phyloP scores from a whole-genome alignment of 1,284 basidiomycete species.

The Entoloma clypeatum region DNA sequence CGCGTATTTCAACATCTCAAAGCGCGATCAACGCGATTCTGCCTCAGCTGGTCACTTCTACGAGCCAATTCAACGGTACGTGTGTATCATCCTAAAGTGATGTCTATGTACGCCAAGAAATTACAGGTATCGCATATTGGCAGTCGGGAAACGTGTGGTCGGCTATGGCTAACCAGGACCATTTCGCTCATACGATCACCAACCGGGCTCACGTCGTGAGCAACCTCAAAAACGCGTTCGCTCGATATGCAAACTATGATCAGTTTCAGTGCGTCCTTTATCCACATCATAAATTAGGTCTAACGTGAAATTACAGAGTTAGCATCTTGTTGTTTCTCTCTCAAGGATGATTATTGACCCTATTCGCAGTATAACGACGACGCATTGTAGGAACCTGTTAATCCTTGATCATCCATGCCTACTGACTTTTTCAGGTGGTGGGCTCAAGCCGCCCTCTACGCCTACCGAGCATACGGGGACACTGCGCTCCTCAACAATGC shows the following conservation, averaged over 20 bases:
- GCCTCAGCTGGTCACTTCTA: slow-evolving; percentile 32
- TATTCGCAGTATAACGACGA: slow-evolving; percentile 41
- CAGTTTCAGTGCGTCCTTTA: slow-evolving; percentile 20
- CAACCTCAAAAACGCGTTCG: slow-evolving; percentile 40
- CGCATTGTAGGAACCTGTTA: slow-evolving; percentile 33
- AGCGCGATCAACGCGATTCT: slow-evolving; percentile 39
- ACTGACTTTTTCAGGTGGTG: slow-evolving; percentile 38
- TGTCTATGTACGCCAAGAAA: not conserved
- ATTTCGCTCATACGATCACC: slow-evolving; percentile 31
- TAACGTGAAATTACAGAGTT: slow-evolving; percentile 7
- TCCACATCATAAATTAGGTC: not conserved
- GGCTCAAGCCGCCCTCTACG: slow-evolving; percentile 48
- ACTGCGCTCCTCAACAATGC: slow-evolving; percentile 39
- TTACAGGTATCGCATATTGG: slow-evolving; percentile 45
- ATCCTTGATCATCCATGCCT: not conserved
- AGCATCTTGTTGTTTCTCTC: not conserved
- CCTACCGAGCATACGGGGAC: slow-evolving; percentile 43
- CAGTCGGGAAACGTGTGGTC: slow-evolving; percentile 47
- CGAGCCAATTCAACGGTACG: slow-evolving; percentile 39
- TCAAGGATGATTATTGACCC: not conserved
- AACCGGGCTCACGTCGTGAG: slow-evolving; percentile 36
- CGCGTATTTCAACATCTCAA: slow-evolving; percentile 38
- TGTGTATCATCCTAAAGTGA: not conserved
- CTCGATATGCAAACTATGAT: slow-evolving; percentile 37
- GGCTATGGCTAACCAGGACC: slow-evolving; percentile 43